phyloP scores from a whole-genome alignment of 2,329 filamentous ascomycete genomes.

The Ophiostoma sp. region DNA sequence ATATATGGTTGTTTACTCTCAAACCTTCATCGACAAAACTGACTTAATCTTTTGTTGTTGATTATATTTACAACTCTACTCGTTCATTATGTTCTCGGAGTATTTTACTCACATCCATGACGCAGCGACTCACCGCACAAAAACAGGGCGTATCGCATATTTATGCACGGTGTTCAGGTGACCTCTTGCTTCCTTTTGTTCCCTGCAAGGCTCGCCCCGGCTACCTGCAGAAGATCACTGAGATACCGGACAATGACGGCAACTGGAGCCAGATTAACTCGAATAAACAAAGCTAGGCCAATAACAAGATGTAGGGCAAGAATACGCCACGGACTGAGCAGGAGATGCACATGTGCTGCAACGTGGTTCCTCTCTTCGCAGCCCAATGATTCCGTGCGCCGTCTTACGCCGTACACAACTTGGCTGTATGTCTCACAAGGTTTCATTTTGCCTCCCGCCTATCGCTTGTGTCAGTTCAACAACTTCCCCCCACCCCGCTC shows the following conservation, averaged over 20 bases:
- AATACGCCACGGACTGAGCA: neutral
- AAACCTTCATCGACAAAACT: neutral
- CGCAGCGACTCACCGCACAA: neutral
- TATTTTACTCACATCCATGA: neutral
- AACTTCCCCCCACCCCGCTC: neutral
- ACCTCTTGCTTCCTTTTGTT: neutral
- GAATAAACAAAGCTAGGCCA: neutral
- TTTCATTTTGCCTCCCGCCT: neutral
- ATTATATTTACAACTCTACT: neutral
- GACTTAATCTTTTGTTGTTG: neutral
- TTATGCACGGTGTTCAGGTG: constrained; percentile 15
- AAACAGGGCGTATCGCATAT: neutral
- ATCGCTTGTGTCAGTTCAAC: neutral
- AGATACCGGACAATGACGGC: neutral
- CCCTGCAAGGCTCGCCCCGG: constrained; percentile 10
- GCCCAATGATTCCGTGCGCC: neutral
- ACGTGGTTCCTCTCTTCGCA: constrained; percentile 15
- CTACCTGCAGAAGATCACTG: neutral
- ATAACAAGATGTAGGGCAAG: neutral
- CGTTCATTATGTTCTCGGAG: no score
- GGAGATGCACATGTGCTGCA: neutral
- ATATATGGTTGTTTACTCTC: neutral
- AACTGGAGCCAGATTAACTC: neutral
- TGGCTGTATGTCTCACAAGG: constrained; percentile 12
- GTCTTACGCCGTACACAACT: constrained; percentile 8